Conservation (phyloP, 192 early-diverging fungal genomes). For the Coemansia sp. region DNA sequence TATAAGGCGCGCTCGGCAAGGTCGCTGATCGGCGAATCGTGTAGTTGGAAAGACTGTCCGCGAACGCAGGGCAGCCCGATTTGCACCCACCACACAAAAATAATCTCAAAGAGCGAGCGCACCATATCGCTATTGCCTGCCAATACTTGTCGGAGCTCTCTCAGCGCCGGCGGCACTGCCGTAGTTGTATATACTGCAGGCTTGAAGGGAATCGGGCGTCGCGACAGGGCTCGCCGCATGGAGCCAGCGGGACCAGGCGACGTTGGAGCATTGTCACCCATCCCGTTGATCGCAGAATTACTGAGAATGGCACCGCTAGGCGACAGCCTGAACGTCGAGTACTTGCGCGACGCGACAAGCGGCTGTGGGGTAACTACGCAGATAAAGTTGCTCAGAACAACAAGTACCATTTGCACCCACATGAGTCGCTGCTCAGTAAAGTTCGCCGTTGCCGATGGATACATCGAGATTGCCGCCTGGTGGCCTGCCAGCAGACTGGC, state of each 20-base stretch:
- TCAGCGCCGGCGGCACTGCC: slow-evolving; percentile 29
- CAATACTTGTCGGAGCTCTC: slow-evolving; percentile 29
- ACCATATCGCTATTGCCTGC: slow-evolving; percentile 25
- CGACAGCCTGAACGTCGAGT: slow-evolving; percentile 35
- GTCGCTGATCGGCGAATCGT: slow-evolving; percentile 42
- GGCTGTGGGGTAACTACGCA: slow-evolving; percentile 33
- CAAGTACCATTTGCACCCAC: slow-evolving; percentile 50
- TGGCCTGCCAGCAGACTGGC: slow-evolving; percentile 33
- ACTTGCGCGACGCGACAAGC: slow-evolving; percentile 28
- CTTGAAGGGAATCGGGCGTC: slow-evolving; percentile 44
- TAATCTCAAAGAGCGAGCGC: slow-evolving; percentile 44
- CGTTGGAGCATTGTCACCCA: neutral
- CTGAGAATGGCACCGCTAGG: slow-evolving; percentile 11
- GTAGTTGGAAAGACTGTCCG: slow-evolving; percentile 8
- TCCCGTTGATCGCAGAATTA: slow-evolving; percentile 6
- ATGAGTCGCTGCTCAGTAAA: slow-evolving; percentile 38
- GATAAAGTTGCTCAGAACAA: slow-evolving; percentile 47
- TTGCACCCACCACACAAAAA: slow-evolving; percentile 43
- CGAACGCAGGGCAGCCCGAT: slow-evolving; percentile 21
- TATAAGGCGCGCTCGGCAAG: slow-evolving; percentile 52
- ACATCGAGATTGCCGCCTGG: slow-evolving; percentile 20
- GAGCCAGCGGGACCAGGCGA: neutral
- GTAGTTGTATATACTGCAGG: slow-evolving; percentile 24
- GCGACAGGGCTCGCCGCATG: slow-evolving; percentile 18
- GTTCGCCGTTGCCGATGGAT: slow-evolving; percentile 12